Evolutionary conservation across 176 grass and related monocot species (phyloP).

Genomic region (Tuctoria greenei): DNA sequence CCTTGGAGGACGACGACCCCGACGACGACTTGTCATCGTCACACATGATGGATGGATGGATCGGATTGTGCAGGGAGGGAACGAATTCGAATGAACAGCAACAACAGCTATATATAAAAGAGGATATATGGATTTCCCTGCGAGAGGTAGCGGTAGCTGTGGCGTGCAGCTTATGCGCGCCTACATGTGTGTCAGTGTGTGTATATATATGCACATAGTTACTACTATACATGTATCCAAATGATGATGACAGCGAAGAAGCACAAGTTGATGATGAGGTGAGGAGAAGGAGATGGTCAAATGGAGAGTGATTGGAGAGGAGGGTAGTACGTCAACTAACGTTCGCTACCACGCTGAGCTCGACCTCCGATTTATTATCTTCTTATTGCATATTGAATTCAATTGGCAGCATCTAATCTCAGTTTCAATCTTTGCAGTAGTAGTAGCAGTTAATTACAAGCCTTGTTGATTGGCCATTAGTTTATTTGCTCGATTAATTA

Average conservation of each 20-base stretch:
- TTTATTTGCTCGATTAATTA: neutral
- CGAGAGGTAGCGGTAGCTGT: neutral
- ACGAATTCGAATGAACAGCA: too few relatives aligned
- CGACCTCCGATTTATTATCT: neutral
- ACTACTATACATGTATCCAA: neutral
- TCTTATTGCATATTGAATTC: neutral
- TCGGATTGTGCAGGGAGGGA: too few relatives aligned
- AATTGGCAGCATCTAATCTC: neutral
- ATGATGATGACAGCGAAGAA: neutral
- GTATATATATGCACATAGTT: neutral
- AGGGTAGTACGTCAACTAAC: neutral
- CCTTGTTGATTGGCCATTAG: neutral
- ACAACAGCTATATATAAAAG: too few relatives aligned
- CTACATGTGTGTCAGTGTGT: neutral
- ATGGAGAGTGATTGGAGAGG: slow-evolving; percentile 1
- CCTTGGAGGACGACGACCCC: neutral
- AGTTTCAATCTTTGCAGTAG: neutral
- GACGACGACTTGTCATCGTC: neutral
- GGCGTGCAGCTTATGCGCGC: neutral
- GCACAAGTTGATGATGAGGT: neutral
- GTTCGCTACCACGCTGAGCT: neutral
- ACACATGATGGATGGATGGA: neutral
- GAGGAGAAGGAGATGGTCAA: slow-evolving; percentile 4
- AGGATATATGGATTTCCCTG: neutral
- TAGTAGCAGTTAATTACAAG: neutral